Percentiles rank a stretch among this genome's conserved stretches.
Evolutionary conservation across 129 eudicot genomes (phyloP).

Genomic region (Arctium lappa): DNA sequence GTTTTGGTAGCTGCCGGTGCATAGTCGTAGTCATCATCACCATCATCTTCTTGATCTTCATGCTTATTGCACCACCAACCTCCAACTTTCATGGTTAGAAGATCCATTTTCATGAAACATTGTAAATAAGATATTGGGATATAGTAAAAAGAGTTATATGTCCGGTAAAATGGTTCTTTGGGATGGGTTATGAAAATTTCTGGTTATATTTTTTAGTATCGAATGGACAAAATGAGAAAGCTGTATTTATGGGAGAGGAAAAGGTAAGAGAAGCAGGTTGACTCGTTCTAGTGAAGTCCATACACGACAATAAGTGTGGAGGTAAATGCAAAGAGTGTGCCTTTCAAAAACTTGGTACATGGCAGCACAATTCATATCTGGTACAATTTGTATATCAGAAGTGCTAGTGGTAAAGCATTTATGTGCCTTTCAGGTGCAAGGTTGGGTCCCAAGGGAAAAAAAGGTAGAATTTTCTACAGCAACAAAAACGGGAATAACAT

Average conservation of each 20-base stretch:
- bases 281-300: no score
- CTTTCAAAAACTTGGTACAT: no score
- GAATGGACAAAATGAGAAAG: not conserved
- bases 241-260: not conserved
- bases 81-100: not conserved
- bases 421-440: conserved; percentile 17
- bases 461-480: not conserved
- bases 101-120: conserved; percentile 9
- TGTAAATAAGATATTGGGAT: not conserved
- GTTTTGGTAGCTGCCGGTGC: conserved; percentile 35
- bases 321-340: no score
- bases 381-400: not conserved
- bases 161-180: not conserved
- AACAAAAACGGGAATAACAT: not conserved
- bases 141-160: not conserved
- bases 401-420: conserved; percentile 16
- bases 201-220: conserved; percentile 1
- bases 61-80: conserved; percentile 10
- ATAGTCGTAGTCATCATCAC: conserved; percentile 34
- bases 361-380: no score
- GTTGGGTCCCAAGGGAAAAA: not conserved
- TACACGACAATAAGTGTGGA: no score
- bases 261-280: not conserved
- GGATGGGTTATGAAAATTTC: not conserved
- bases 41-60: conserved; percentile 26